Evolutionary conservation across 306 rosid genomes (phyloP), one percentile per base, ranked within the genome.

Genomic region (Carpinus viminea): DNA sequence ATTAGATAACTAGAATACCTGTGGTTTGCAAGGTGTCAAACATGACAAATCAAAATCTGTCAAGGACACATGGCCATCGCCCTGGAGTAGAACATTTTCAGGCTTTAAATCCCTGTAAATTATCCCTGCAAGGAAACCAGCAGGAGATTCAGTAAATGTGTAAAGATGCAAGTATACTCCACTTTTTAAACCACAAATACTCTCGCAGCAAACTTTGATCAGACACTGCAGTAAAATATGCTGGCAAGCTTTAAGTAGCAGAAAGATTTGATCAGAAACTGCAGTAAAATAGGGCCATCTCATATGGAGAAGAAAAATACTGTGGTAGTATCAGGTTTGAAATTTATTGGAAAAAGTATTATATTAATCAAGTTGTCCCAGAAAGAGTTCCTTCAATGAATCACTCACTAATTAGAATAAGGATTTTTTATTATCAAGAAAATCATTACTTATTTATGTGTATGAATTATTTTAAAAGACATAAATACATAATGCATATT

Each of bases 31-130:
- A 80, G 95, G 84, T 70, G 99, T 93, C 82, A 95, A 80, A 87
- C 98, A 92, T 1, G 99, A 95, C 81, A 95, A 77, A 84, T 95
- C 99, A 62, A 95, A 95, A 84, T 95, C 99, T 11, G 99, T 93
- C 79, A 95, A 85, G 70, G 91, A 76, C 46, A 93, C 88, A 3
- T 95, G 99, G 4, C 99, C 99, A 52, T 26, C 80, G 73, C 91
- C 52, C 81, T 93, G 99, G 76, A 95, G 88, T 80, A 95, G 80
- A 76, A 95, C 96, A 79, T 95, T 95, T 80, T 95, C 99, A 34
- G 99, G 99, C 93, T 95, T 95, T 81, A 95, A 84, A 84, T 95
- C 99, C 61, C 99, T 83, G 78, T 95, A 95, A 70, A 95, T 95
- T 90, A 95, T 91, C 73, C 99, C 99, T 95, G 80, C 50, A 74